Conservation (phyloP, 805 yeast species). For the Cyberlindnera maritima region DNA sequence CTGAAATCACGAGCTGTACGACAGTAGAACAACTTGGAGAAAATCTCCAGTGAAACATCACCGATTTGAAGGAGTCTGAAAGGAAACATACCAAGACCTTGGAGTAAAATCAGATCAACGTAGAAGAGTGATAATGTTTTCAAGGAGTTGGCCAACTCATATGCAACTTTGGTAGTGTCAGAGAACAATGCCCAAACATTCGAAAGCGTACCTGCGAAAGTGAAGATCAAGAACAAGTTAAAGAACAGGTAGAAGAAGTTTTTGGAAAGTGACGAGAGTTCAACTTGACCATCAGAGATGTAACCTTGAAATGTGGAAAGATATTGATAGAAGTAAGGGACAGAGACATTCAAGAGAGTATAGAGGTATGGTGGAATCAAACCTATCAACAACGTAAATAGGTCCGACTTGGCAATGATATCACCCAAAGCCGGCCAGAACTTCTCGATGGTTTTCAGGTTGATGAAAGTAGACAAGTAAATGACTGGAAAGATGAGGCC, state of each 20-base stretch:
- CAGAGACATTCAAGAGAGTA: constrained; percentile 74
- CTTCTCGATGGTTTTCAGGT: constrained; percentile 71
- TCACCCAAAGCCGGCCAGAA: constrained; percentile 84
- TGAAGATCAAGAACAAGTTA: constrained; percentile 88
- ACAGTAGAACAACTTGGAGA: constrained; percentile 52
- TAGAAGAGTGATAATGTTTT: constrained; percentile 81
- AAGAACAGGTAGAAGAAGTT: constrained; percentile 94
- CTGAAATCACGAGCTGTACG: constrained; percentile 83
- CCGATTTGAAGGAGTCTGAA: constrained; percentile 79
- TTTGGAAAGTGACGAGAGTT: constrained; percentile 85
- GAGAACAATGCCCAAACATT: constrained; percentile 74
- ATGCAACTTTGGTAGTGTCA: constrained; percentile 88
- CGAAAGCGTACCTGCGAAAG: constrained; percentile 89
- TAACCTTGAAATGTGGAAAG: constrained; percentile 82
- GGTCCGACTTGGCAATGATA: constrained; percentile 55
- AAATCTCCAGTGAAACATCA: constrained; percentile 67
- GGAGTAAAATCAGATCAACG: constrained; percentile 79
- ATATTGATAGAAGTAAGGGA: constrained; percentile 85
- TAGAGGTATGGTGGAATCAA: constrained; percentile 88
- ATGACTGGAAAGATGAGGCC: constrained; percentile 81
- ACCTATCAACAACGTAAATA: constrained; percentile 81
- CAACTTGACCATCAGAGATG: constrained; percentile 90
- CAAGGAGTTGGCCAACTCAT: constrained; percentile 79
- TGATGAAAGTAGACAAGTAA: constrained; percentile 78
- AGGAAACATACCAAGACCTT: constrained; percentile 89